Percentiles rank a stretch among this genome's conserved stretches.
These are phyloP conservation scores for Annulohypoxylon nitens DNA, from an alignment of 495 filamentous ascomycete genomes.

Conservation along the genomic window DNA sequence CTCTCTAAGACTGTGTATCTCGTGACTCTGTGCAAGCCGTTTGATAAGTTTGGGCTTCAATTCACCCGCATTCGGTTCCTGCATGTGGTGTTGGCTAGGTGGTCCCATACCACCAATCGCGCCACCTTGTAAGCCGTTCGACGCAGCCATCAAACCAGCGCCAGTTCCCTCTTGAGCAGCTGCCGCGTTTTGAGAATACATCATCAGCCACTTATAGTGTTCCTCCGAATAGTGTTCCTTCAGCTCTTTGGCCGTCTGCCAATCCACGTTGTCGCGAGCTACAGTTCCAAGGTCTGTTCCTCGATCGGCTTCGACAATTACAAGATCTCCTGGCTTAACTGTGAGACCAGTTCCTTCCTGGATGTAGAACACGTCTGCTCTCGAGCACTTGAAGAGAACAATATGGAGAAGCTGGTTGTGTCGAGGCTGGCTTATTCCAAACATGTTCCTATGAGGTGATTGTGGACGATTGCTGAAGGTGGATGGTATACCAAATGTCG, in stretches of 20 bases:
- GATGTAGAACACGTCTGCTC: constrained; percentile 96
- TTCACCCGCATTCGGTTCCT: constrained; percentile 79
- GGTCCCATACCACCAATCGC: constrained; percentile 82
- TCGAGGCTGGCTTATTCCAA: constrained; percentile 72
- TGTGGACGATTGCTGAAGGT: constrained; percentile 67
- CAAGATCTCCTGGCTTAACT: constrained; percentile 89
- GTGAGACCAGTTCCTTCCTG: constrained; percentile 94
- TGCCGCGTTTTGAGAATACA: constrained; percentile 86
- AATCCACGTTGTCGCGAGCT: constrained; percentile 82
- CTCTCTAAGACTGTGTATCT: constrained; percentile 86
- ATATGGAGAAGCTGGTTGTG: constrained; percentile 89
- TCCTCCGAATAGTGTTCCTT: constrained; percentile 92
- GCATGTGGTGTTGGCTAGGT: constrained; percentile 76
- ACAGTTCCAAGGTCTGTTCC: constrained; percentile 97
- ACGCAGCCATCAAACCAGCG: constrained; percentile 67
- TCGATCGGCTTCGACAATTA: constrained; percentile 97
- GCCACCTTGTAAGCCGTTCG: constrained; percentile 72
- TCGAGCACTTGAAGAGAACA: constrained; percentile 94
- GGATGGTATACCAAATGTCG: constrained; percentile 63
- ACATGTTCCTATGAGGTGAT: constrained; percentile 72
- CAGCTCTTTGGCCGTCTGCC: constrained; percentile 84
- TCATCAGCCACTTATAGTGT: constrained; percentile 96
- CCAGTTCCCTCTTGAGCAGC: constrained; percentile 67
- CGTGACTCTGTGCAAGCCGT: constrained; percentile 89
- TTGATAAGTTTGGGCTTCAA: constrained; percentile 97